A percentile compares a stretch with the other conserved stretches of the same genome.
Conservation (phyloP, 345 rosid genomes). For the Leavenworthia alabamica region DNA sequence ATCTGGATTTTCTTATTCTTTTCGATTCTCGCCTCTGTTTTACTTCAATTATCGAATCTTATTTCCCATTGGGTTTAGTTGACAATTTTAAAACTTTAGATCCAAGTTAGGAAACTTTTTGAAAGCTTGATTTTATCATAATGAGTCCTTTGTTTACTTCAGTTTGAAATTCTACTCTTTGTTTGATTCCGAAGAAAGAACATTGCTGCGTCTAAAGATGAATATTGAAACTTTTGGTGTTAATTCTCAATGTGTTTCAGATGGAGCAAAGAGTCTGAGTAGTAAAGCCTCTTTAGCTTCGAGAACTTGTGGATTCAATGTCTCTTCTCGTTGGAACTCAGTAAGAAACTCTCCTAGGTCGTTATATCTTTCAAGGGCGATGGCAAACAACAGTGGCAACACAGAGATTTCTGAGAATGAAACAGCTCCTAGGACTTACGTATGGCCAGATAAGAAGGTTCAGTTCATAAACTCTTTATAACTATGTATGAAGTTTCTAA, state of each 20-base stretch:
- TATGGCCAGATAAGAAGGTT: conserved; percentile 37
- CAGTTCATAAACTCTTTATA: neutral
- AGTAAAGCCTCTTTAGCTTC: conserved; percentile 17
- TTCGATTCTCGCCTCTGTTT: neutral
- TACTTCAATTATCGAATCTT: neutral
- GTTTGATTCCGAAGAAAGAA: neutral
- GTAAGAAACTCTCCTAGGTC: neutral
- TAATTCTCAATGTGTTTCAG: conserved; percentile 14
- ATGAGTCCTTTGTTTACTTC: neutral
- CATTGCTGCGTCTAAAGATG: neutral
- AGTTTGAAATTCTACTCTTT: neutral
- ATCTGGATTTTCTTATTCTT: neutral
- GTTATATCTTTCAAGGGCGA: conserved; percentile 11
- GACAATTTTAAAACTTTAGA: neutral
- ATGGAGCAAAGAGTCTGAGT: conserved; percentile 22
- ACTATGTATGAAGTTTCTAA: neutral
- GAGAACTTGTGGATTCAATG: conserved; percentile 11
- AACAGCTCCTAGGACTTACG: conserved; percentile 26
- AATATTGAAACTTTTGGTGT: conserved; percentile 16
- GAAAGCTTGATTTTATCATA: neutral
- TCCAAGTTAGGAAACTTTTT: neutral
- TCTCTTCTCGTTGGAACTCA: conserved; percentile 10
- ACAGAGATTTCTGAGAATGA: conserved; percentile 20
- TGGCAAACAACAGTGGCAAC: conserved; percentile 19
- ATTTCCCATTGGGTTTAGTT: neutral